phyloP scores from a whole-genome alignment of 352 stramenopile species.

The Blastocystis sp. region DNA sequence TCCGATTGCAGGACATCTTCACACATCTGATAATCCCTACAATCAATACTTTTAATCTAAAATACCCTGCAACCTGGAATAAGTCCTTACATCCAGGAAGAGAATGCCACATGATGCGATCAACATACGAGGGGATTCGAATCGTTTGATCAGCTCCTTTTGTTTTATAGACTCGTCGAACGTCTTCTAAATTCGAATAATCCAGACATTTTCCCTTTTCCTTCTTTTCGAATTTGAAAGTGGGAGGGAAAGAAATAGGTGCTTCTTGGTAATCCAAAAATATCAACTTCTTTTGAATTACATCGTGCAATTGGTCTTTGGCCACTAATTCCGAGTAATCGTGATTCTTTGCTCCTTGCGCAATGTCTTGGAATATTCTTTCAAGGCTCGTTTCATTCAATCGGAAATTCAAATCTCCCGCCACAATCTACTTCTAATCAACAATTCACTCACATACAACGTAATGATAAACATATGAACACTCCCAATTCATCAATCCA shows the following conservation, averaged over 20 bases:
- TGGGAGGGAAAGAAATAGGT: neutral
- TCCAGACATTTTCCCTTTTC: neutral
- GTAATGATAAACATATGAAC: neutral
- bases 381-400: neutral
- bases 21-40: conserved; percentile 15
- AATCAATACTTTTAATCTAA: neutral
- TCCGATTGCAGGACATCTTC: neutral
- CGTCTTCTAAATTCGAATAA: neutral
- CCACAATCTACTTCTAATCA: conserved; percentile 3
- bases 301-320: neutral
- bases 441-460: neutral
- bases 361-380: neutral
- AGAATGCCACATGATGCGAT: conserved; percentile 15
- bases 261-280: neutral
- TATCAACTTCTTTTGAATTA: neutral
- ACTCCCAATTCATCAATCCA: neutral
- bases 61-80: neutral
- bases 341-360: neutral
- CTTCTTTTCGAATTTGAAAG: conserved; percentile 20
- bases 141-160: neutral
- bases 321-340: neutral
- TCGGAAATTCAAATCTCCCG: conserved; percentile 32
- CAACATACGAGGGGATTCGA: neutral
- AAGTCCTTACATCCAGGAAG: neutral
- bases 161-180: neutral